phyloP scores from a whole-genome alignment of 768 basidiomycete genomes.

The Lepiota brunneoincarnata region DNA sequence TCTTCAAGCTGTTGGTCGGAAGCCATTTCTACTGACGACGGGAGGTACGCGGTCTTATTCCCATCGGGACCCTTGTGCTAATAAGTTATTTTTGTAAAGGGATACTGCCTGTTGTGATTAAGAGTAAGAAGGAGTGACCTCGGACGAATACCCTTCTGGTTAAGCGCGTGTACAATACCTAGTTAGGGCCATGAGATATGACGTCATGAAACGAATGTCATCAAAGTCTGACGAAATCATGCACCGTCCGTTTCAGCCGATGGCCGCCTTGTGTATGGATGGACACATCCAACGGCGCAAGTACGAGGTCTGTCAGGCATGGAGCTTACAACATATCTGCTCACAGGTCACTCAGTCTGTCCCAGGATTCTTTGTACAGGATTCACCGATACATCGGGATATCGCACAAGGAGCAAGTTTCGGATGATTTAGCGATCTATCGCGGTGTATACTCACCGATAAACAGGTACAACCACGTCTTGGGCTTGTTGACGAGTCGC shows the following conservation, averaged over 20 bases:
- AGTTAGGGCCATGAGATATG: background rate
- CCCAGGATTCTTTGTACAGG: background rate
- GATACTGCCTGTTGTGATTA: constrained; percentile 11
- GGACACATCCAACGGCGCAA: background rate
- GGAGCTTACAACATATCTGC: background rate
- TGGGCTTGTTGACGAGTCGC: constrained; percentile 51
- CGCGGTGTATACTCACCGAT: too few species aligned
- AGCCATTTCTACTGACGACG: constrained; percentile 12
- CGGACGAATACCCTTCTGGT: too few species aligned
- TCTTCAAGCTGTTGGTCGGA: constrained; percentile 12
- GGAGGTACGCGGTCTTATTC: constrained; percentile 11
- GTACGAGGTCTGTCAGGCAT: background rate
- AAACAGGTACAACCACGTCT: constrained; percentile 53
- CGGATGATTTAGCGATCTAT: background rate
- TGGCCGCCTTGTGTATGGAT: background rate
- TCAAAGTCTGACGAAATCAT: background rate
- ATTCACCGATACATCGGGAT: too few species aligned
- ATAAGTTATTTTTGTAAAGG: background rate
- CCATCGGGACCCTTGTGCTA: background rate
- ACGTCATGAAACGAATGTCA: background rate
- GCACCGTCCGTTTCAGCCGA: background rate
- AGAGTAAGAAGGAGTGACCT: background rate
- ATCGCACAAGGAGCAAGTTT: background rate
- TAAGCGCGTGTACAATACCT: background rate
- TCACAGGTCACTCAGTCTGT: background rate